Evolutionary conservation across 352 stramenopile species (phyloP), one percentile per base, ranked within the genome.

Genomic region (Pythium rishiriense): DNA sequence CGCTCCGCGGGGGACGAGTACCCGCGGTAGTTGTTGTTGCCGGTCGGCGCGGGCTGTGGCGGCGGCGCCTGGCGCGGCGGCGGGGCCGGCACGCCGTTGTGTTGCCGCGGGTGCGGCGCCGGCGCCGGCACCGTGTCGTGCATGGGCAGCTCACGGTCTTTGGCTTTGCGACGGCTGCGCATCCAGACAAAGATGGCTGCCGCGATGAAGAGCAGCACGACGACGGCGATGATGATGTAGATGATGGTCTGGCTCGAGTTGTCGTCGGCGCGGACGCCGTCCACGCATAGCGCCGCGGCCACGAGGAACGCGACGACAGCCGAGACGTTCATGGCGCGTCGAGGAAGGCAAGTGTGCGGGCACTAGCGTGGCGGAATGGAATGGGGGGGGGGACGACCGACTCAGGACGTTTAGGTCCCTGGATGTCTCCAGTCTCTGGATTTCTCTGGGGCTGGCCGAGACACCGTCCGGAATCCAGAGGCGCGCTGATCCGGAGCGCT

Each of bases 151-250:
- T 54, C 57, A 12, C 15, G 45, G 4, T 62, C 55, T 33, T 64
- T 64, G 10, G n/a, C 17, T 11, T 35, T 29, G 15, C 35, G 17
- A 28, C 50, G 49, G 12, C 73, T 74, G 47, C 81, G 74, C 56
- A 77, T 78, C 70, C 75, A 88, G 25, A 87, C 75, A 64, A 87
- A 88, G 49, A 75, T 71, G 25, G 72, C 76, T 7, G 71, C 72
- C 28, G 78, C 70, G 28, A 83, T 55, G 47, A 87, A 76, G 28
- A 91, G 76, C 47, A 81, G 42, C n/a, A 78, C 68, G 26, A 87
- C 69, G 24, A 88, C 70, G n/a, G 69, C 76, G 26, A 88, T 70
- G 48, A 85, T 73, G 50, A 87, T 79, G 69, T 82, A 86, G 55
- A 88, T 73, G 64, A 85, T 74, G 37, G 66, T 80, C 10, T 72